Evolutionary conservation across 176 grass and related monocot species (phyloP).

Genomic region (Eleusine coracana): DNA sequence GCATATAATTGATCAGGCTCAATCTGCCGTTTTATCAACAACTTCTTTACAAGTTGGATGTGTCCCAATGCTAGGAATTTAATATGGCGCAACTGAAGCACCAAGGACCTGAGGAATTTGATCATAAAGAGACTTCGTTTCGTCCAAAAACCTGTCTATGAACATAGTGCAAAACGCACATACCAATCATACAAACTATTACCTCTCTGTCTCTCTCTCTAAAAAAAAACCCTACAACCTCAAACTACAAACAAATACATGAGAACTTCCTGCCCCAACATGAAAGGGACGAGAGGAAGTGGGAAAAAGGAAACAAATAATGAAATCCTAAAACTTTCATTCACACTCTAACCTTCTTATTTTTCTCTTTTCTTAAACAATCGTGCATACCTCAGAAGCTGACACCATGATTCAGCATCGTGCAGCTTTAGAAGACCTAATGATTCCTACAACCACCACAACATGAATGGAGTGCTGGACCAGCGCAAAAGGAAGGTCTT

Average conservation of each 20-base stretch:
- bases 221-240: conserved; percentile 31
- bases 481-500: conserved; percentile 36
- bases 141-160: conserved; percentile 41
- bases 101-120: background rate
- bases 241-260: conserved; percentile 18
- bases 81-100: no score
- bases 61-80: background rate
- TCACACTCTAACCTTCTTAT: background rate
- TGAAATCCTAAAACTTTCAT: conserved; percentile 18
- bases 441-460: conserved; percentile 48
- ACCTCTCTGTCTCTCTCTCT: background rate
- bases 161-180: conserved; percentile 25
- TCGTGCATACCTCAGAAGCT: conserved; percentile 41
- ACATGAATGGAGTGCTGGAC: conserved; percentile 47
- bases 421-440: conserved; percentile 44
- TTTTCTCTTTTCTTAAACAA: background rate
- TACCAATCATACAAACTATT: conserved; percentile 38
- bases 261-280: conserved; percentile 11
- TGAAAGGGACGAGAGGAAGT: conserved; percentile 16
- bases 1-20: conserved; percentile 29
- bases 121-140: conserved; percentile 8
- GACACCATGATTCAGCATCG: conserved; percentile 49
- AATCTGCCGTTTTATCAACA: background rate
- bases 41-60: background rate
- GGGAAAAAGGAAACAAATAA: background rate